These are phyloP conservation scores for Cladorrhinum sp. DNA, from an alignment of 2,329 filamentous ascomycete species.

Conservation along the genomic window DNA sequence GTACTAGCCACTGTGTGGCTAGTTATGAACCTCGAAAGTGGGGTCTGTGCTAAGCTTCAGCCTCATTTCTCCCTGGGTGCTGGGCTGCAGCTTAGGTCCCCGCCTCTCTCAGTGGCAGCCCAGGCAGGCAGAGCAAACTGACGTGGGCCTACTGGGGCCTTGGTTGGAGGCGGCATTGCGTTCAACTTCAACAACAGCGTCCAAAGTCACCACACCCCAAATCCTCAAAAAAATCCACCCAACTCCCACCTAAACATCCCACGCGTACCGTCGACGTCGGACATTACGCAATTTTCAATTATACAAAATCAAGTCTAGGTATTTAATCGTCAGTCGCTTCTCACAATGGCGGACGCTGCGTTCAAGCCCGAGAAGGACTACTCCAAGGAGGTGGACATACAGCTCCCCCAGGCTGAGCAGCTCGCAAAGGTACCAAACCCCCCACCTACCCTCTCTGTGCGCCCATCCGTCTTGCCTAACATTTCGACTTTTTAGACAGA, in stretches of 20 bases:
- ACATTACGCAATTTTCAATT: background rate
- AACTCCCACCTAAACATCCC: slow-evolving; percentile 7
- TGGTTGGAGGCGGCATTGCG: slow-evolving; percentile 1
- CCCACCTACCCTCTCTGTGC: background rate
- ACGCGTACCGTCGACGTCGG: background rate
- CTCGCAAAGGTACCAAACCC: slow-evolving; percentile 68
- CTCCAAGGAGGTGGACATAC: slow-evolving; percentile 90
- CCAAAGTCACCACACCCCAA: background rate
- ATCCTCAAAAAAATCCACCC: too few species aligned
- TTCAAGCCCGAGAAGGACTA: slow-evolving; percentile 98
- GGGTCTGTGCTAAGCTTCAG: slow-evolving; percentile 12
- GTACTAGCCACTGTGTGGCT: slow-evolving; percentile 15
- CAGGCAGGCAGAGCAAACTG: slow-evolving; percentile 21
- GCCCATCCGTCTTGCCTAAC: background rate
- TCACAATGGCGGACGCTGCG: slow-evolving; percentile 74
- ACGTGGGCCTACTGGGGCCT: slow-evolving; percentile 22
- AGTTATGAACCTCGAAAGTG: background rate
- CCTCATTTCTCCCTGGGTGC: background rate
- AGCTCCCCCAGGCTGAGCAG: slow-evolving; percentile 85
- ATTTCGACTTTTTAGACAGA: slow-evolving; percentile 56
- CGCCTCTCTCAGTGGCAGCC: slow-evolving; percentile 8
- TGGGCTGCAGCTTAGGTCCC: background rate
- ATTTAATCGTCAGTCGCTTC: background rate
- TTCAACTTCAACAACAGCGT: background rate
- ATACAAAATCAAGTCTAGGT: background rate